phyloP scores from a whole-genome alignment of 108 stramenopile species.

The Heterococcus sp. region DNA sequence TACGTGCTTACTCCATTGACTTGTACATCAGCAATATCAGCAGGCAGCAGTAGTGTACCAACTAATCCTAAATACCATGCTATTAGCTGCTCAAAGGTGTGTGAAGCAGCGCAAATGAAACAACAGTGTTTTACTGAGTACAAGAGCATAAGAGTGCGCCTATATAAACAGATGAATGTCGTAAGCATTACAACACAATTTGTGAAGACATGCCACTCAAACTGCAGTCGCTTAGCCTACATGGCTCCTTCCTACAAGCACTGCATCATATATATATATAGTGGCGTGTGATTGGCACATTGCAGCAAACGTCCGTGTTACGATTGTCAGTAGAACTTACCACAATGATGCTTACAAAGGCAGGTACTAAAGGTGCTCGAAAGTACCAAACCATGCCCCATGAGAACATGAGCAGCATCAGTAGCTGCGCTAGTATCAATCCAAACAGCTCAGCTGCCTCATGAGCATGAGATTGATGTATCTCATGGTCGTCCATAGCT shows the following conservation, averaged over 20 bases:
- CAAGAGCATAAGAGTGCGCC: no score
- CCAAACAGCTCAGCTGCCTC: neutral
- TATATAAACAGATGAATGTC: no score
- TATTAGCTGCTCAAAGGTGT: neutral
- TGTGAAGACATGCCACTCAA: no score
- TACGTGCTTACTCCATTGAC: conserved; percentile 7
- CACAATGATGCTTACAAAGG: neutral
- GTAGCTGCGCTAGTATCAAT: neutral
- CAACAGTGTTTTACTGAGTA: no score
- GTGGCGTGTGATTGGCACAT: neutral
- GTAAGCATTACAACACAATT: no score
- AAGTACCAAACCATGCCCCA: neutral
- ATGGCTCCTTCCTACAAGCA: neutral
- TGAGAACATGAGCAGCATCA: neutral
- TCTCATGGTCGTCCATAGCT: neutral
- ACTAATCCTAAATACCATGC: conserved; percentile 47
- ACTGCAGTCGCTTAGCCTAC: no score
- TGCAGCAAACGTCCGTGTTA: neutral
- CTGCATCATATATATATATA: neutral
- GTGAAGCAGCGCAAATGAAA: neutral
- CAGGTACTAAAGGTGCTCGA: neutral
- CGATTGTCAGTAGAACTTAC: neutral
- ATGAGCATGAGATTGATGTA: neutral
- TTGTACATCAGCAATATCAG: conserved; percentile 40
- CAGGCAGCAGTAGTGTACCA: conserved; percentile 54